Evolutionary conservation across 441 rosid species (phyloP), one percentile per base, ranked within the genome.

Genomic region (Erodium chrysanthum): DNA sequence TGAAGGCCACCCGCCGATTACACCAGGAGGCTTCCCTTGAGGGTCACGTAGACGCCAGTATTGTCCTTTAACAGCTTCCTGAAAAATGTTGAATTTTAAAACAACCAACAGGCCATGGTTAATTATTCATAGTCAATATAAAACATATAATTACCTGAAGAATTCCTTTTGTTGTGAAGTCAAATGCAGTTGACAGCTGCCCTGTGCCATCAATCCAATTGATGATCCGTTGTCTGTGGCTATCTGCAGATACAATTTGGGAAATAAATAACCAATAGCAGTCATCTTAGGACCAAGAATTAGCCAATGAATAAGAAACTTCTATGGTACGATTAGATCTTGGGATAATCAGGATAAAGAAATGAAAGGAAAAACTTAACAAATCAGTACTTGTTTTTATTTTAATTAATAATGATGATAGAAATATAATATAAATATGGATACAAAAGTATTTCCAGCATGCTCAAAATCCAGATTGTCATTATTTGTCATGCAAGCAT

Each of bases 1-100:
- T 27, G 95, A 93, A 70, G 96, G 92, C 98, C 98, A 93, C 97
- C 87, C 85, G 72, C 96, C 96, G 82, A 93, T 80, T 69, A 91
- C 89, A 65, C 98, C 97, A 0, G 97, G 95, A 33, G 96, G 96
- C 81, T 91, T 93, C 72, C 93, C 96, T 75, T 84, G 84, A 0
- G 86, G 62, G 71, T 93, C 97, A 68, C 88, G 76, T 67, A 93
- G 80, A 68, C 90, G 89, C 96, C 97, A 83, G 33, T 77, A 79
- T 80, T 88, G 93, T 68, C 95, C 96, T 78, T 85, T 91, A 0
- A 91, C 97, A 59, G 98, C 96, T 82, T 89, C 97, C 93, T 88
- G 70, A 66, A 37, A 37, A 6, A 37, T 37, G 42, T 6, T 6
- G 7, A 35, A 35, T 4, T 35, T 4, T 4, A 5, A 35, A 35